Evolutionary conservation across 1,284 basidiomycete species (phyloP), one percentile per base, ranked within the genome.

Genomic region (Leccinum brunneo-olivaceum): DNA sequence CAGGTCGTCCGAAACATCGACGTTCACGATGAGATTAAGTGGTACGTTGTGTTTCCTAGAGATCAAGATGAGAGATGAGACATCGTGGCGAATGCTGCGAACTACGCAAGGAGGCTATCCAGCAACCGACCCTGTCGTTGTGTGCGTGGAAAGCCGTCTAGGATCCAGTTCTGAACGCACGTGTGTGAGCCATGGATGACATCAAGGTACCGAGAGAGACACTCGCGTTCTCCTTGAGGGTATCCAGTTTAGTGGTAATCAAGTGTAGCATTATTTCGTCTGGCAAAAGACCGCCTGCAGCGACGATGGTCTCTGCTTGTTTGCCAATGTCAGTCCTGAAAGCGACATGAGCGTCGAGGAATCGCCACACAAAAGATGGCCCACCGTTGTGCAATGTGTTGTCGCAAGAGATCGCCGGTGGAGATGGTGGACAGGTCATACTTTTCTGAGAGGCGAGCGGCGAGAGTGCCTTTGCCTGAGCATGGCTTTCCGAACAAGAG

Each of bases 131-230:
- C 94, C 65, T 98, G 95, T 10, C 79, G 80, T 6, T 94, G 68
- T 1, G 95, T 98, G 35, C 95, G 81, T 18, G 95, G 95, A 61
- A 98, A 98, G 7, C 95, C 95, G 55, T 98, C 95, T 32, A 98
- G 66, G 50, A 97, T 85, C 93, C 93, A 97, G 60, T 86, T 81
- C 77, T 30, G 27, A 8, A 44, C 14, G 14, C 44, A 14, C 44
- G 40, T 44, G 35, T 32, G 44, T 49, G 38, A 56, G 44, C 33
- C 55, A 45, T 16, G 19, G 32, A 30, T 36, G 39, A 43, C 43
- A 27, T 21, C 25, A 20, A 25, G 10, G 18, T 8, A 24, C 45
- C 19, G n/a, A 6, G 18, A 5, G 25, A 30, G 33, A 24, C 10
- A 51, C 62, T 48, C 56, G 76, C 84, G 66, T 76, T 81, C 59